These are phyloP conservation scores for Aspergillus sp. DNA, from an alignment of 2,329 filamentous ascomycete genomes.

Conservation along the genomic window DNA sequence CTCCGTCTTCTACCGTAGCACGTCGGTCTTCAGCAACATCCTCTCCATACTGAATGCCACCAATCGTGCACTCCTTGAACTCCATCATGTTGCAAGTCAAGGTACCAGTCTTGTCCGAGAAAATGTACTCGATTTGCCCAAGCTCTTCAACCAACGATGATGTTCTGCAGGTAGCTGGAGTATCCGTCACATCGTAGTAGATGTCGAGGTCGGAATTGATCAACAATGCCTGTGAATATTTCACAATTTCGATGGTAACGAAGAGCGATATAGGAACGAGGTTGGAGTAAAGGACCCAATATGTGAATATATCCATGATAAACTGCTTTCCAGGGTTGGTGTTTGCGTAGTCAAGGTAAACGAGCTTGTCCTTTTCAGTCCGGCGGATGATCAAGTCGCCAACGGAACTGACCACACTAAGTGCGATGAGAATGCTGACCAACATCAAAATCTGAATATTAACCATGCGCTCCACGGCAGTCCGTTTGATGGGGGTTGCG, in stretches of 20 bases:
- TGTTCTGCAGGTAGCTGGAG: constrained; percentile 90
- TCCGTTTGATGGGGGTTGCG: constrained; percentile 94
- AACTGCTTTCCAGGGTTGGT: constrained; percentile 76
- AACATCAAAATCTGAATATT: constrained; percentile 92
- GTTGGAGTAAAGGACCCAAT: constrained; percentile 97
- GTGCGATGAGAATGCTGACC: constrained; percentile 74
- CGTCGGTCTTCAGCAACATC: constrained; percentile 88
- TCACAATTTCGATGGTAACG: constrained; percentile 95
- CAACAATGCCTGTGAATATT: constrained; percentile 95
- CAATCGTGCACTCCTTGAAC: constrained; percentile 92
- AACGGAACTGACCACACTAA: constrained; percentile 87
- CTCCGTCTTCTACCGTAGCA: constrained; percentile 73
- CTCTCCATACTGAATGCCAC: constrained; percentile 88
- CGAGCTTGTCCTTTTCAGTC: constrained; percentile 61
- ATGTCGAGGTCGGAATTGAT: constrained; percentile 98
- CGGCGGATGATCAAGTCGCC: constrained; percentile 82
- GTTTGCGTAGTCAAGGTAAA: constrained; percentile 69
- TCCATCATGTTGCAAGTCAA: constrained; percentile 99
- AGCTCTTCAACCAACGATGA: constrained; percentile 96
- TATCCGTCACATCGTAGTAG: constrained; percentile 94
- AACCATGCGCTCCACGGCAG: constrained; percentile 89
- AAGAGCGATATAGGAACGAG: constrained; percentile 97
- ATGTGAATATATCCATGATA: constrained; percentile 92
- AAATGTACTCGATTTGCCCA: constrained; percentile 97
- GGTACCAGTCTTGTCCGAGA: constrained; percentile 96